A percentile compares a stretch with the other conserved stretches of the same genome.
Conservation (phyloP, 208 protist species). For the Naegleria lovaniensis region DNA sequence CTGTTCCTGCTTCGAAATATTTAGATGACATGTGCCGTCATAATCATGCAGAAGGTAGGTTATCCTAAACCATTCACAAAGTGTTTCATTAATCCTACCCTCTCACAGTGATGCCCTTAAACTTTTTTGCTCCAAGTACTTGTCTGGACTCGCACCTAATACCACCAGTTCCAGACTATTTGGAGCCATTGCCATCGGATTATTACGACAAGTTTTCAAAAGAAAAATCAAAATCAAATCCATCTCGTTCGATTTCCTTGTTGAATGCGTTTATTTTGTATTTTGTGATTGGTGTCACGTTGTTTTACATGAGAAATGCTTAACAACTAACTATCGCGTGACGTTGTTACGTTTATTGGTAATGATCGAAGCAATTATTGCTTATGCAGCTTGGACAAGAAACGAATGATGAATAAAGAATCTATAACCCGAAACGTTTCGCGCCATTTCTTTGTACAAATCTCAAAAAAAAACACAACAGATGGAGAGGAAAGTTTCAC, state of each 20-base stretch:
- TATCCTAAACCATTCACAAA: too few species aligned
- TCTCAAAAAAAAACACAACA: background rate
- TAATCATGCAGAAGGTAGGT: background rate
- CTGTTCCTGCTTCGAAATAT: background rate
- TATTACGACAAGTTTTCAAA: background rate
- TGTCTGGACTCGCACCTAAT: background rate
- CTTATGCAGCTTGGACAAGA: too few species aligned
- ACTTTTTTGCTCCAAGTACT: background rate
- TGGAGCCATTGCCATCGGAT: background rate
- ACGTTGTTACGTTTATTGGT: too few species aligned
- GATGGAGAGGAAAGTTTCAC: background rate
- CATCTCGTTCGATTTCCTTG: too few species aligned
- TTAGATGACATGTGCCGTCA: background rate
- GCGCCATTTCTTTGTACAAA: background rate
- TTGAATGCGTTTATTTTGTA: too few species aligned
- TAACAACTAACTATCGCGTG: too few species aligned
- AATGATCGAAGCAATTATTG: too few species aligned
- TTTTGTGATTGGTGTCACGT: too few species aligned
- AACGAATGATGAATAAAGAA: too few species aligned
- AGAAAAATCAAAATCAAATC: too few species aligned
- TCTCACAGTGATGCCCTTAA: background rate
- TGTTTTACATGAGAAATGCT: too few species aligned
- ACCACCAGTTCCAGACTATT: background rate
- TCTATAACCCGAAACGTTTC: background rate
- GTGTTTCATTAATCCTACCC: too few species aligned